A percentile compares a stretch with the other conserved stretches of the same genome.
phyloP scores from a whole-genome alignment of 1,284 basidiomycete genomes.

The Marasmius tenuissimus region DNA sequence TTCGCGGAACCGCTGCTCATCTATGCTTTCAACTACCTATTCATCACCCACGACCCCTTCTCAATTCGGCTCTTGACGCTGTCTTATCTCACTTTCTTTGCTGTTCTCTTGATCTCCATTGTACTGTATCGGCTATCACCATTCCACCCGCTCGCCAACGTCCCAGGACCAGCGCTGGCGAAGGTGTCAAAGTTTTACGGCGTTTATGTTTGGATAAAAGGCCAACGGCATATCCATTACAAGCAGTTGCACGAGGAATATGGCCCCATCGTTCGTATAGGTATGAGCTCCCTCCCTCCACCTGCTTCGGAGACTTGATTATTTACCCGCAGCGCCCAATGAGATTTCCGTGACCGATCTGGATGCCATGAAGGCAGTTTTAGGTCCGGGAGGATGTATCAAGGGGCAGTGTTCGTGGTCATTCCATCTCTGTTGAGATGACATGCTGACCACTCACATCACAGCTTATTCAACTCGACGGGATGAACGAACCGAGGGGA shows the following conservation, averaged over 20 bases:
- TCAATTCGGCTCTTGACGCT: background rate
- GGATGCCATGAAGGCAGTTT: slow-evolving; percentile 34
- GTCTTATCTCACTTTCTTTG: slow-evolving; percentile 8
- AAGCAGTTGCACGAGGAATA: slow-evolving; percentile 37
- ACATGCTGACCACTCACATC: background rate
- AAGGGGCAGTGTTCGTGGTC: slow-evolving; percentile 41
- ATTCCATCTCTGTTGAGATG: background rate
- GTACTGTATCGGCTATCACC: slow-evolving; percentile 41
- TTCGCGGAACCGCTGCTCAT: slow-evolving; percentile 4
- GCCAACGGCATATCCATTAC: slow-evolving; percentile 29
- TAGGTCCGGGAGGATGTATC: slow-evolving; percentile 38
- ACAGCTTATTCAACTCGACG: slow-evolving; percentile 18
- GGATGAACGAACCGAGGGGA: slow-evolving; percentile 14
- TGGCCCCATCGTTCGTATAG: slow-evolving; percentile 39
- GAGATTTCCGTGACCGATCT: slow-evolving; percentile 39
- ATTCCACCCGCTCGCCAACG: slow-evolving; percentile 40
- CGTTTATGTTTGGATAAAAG: slow-evolving; percentile 25
- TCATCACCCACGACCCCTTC: background rate
- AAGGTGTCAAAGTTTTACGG: slow-evolving; percentile 34
- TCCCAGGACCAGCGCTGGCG: slow-evolving; percentile 39
- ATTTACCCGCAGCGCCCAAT: slow-evolving; percentile 35
- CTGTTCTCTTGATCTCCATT: slow-evolving; percentile 21
- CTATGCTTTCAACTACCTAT: background rate
- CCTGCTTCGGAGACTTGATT: slow-evolving; percentile 13
- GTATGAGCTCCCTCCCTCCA: slow-evolving; percentile 29